Base-by-base conservation (phyloP, 2,329 filamentous ascomycete species). In the Colletotrichum cordylinicola region DNA sequence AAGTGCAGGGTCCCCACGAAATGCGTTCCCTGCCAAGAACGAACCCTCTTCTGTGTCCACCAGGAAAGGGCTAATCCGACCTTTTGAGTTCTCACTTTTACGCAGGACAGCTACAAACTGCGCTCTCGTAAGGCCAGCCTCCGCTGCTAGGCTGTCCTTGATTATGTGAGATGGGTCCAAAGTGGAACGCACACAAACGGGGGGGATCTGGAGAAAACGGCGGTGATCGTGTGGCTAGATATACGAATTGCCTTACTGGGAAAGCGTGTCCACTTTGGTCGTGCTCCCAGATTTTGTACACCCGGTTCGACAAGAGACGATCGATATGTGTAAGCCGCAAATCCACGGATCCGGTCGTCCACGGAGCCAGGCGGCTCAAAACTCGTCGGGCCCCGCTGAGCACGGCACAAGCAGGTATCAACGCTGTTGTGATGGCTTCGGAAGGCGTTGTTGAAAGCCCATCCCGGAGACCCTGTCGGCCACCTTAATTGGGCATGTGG, bases 171-270 rank as follows among this genome's bases (percentile, higher is more conserved):
- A 72, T 39, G 55, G 31, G 27, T 27, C 15, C 37, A 43, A 29
- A 43, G 21, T 62, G 55, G 64, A 35, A 70, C 21, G 60, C 72
- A 74, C 29, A 43, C 37, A 18, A 35, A 68, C 67, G 67, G 68
- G 67, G 67, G 67, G 29, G 72, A 67, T 72, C 73, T 15, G 43
- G 35, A 21, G 24, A 12, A 24, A 58, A 33, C 35, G 56, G 29
- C 31, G 27, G 29, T 52, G 52, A 64, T 68, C 27, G 33, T 56
- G 8, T 74, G 74, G 74, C 58, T 43, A 60, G 58, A 60, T 61
- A 52, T 76, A 76, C 74, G 74, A 76, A 37, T 69, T 74, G 13
- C 70, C 74, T 4, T 10, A 52, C 35, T 27, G n/a, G 65, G 65
- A 69, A 61, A 65, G 18, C 21, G 55, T 65, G 39, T 16, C 39